Base-by-base conservation (phyloP, 2,329 filamentous ascomycete species). In the Plenodomus tracheiphilus region DNA sequence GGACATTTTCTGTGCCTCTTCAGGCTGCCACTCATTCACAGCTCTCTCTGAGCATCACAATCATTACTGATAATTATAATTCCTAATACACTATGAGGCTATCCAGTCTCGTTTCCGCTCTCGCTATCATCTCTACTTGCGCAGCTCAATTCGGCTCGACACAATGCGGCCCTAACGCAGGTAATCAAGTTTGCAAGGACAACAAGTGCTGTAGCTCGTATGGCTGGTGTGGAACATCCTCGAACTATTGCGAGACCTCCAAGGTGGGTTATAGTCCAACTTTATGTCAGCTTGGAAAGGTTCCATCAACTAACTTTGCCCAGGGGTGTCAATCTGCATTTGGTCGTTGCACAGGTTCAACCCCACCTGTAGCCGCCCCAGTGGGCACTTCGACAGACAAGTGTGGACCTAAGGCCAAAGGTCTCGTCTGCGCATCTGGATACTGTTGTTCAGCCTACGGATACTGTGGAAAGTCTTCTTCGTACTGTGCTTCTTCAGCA, bases 381-480 rank as follows among this genome's bases (percentile, higher is more conserved):
- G 40, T 36, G 21, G 40, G 40, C 5, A 42, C 40, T 6, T 42
- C 40, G 2, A 42, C 40, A 11, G 17, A 42, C 18, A 42, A 42
- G 40, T 42, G 40, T 35, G 40, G 40, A 17, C 40, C 40, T 2
- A 42, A 34, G 16, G 21, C 32, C 16, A 43, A 35, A 10, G 51
- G 51, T 15, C 49, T 41, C 52, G 76, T 74, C 7, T 77, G 75
- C 55, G 41, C 55, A 10, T 75, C 74, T 51, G 75, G 75, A 4
- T 62, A 71, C 53, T 77, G 75, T 64, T 79, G 75, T 64, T 74
- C 69, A 15, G 56, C 55, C 43, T 66, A 66, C 49, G 75, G 75
- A n/a, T 68, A 62, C 51, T 78, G 76, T 43, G 64, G 63, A 15
- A 54, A 56, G 21, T 64, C 58, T 9, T 40, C 36, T 13, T 56